Conservation (phyloP, 441 rosid genomes). For the Bruguiera hainesii region DNA sequence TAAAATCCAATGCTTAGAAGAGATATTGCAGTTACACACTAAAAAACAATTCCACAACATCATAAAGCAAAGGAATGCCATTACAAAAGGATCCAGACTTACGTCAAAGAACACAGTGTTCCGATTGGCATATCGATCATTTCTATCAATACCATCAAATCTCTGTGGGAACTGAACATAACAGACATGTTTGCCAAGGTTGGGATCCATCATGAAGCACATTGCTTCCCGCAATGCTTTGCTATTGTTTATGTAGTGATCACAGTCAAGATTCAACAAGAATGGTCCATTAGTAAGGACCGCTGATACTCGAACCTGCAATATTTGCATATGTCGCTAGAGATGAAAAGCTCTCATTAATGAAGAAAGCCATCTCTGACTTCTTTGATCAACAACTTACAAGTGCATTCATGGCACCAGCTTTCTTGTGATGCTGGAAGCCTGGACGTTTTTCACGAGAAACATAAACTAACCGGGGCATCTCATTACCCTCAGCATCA, state of each 20-base stretch:
- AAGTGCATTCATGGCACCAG: slow-evolving; percentile 69
- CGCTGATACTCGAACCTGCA: slow-evolving; percentile 67
- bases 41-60: background rate
- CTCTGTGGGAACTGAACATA: slow-evolving; percentile 71
- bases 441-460: slow-evolving; percentile 56
- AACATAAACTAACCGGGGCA: slow-evolving; percentile 69
- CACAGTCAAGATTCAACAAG: slow-evolving; percentile 62
- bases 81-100: slow-evolving; percentile 16
- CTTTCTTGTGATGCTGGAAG: slow-evolving; percentile 49
- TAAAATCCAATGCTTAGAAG: background rate
- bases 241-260: slow-evolving; percentile 71
- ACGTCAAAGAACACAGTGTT: slow-evolving; percentile 64
- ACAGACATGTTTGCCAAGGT: slow-evolving; percentile 49
- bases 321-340: background rate
- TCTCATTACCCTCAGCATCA: slow-evolving; percentile 57
- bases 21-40: background rate
- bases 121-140: slow-evolving; percentile 58
- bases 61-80: background rate
- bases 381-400: slow-evolving; percentile 26
- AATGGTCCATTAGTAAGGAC: slow-evolving; percentile 69
- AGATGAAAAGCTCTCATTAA: background rate
- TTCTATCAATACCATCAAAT: slow-evolving; percentile 56
- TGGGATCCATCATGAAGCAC: slow-evolving; percentile 88
- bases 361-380: slow-evolving; percentile 5
- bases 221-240: slow-evolving; percentile 69